Conservation (phyloP, 1,284 basidiomycete genomes). For the Ceratobasidium sp. region DNA sequence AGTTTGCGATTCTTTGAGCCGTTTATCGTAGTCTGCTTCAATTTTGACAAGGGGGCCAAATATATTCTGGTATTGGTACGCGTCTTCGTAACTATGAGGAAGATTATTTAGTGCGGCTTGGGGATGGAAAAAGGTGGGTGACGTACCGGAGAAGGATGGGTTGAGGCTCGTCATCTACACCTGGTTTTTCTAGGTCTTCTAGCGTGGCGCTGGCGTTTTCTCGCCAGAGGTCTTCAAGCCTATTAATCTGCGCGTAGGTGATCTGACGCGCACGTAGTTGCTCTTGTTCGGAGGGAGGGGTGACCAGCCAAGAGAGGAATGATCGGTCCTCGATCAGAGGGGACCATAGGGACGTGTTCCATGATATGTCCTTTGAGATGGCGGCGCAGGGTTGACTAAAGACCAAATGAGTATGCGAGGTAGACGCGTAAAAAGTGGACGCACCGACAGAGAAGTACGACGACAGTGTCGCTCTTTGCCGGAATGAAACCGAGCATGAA, state of each 20-base stretch:
- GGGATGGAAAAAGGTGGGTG: constrained; percentile 10
- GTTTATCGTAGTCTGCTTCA: constrained; percentile 99
- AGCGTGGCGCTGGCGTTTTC: constrained; percentile 95
- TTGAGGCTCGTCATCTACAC: constrained; percentile 96
- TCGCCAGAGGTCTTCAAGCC: constrained; percentile 97
- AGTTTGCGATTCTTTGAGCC: constrained; percentile 97
- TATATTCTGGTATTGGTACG: constrained; percentile 99
- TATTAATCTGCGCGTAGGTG: constrained; percentile 96
- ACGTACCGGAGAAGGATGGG: constrained; percentile 80
- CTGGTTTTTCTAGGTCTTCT: constrained; percentile 96
- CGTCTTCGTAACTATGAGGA: constrained; percentile 85
- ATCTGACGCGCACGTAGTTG: constrained; percentile 96
- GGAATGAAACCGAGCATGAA: constrained; percentile 99
- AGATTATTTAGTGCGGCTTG: not conserved
- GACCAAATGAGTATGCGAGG: constrained; percentile 29
- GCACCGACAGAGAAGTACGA: constrained; percentile 96
- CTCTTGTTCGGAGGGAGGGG: constrained; percentile 95
- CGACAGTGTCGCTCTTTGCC: constrained; percentile 98
- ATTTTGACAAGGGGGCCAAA: constrained; percentile 99
- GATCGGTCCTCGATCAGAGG: constrained; percentile 98
- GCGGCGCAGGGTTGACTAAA: constrained; percentile 95
- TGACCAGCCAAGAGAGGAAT: constrained; percentile 99
- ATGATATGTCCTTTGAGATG: constrained; percentile 97
- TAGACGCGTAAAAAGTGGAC: constrained; percentile 54
- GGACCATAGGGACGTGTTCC: constrained; percentile 98